Conservation (phyloP, 768 basidiomycete genomes). For the Pholiota conissans region DNA sequence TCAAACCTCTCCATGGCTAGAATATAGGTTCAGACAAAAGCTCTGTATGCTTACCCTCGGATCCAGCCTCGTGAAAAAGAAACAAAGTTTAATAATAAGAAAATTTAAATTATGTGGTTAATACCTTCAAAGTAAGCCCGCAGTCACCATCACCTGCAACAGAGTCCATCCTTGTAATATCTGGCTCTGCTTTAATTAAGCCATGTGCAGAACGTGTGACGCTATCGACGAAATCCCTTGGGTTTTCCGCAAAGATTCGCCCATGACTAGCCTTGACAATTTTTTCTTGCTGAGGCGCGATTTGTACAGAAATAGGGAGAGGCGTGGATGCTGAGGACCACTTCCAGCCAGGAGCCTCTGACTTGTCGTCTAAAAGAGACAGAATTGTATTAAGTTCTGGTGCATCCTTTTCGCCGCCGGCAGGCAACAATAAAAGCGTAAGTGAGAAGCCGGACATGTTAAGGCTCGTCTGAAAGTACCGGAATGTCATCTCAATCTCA, state of each 20-base stretch:
- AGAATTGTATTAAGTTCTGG: slow-evolving; percentile 48
- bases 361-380: slow-evolving; percentile 66
- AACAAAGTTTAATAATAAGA: neutral
- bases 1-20: neutral
- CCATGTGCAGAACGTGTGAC: slow-evolving; percentile 63
- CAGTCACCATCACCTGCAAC: slow-evolving; percentile 88
- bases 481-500: neutral
- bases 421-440: slow-evolving; percentile 76
- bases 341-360: slow-evolving; percentile 82
- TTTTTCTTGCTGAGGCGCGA: slow-evolving; percentile 3
- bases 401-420: slow-evolving; percentile 33
- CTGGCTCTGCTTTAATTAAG: slow-evolving; percentile 77
- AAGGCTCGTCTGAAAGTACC: slow-evolving; percentile 64
- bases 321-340: slow-evolving; percentile 61
- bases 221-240: slow-evolving; percentile 49
- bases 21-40: slow-evolving; percentile 10
- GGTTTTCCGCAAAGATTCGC: slow-evolving; percentile 30
- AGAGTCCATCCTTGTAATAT: slow-evolving; percentile 89
- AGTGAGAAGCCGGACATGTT: slow-evolving; percentile 94
- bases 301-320: slow-evolving; percentile 15
- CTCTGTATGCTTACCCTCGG: slow-evolving; percentile 46
- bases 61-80: slow-evolving; percentile 51
- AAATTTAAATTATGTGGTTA: neutral
- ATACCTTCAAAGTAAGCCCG: slow-evolving; percentile 51
- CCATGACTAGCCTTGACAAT: slow-evolving; percentile 2